These are phyloP conservation scores for Geotrichum klebahnii DNA, from an alignment of 1,139 yeast genomes.

Conservation along the genomic window DNA sequence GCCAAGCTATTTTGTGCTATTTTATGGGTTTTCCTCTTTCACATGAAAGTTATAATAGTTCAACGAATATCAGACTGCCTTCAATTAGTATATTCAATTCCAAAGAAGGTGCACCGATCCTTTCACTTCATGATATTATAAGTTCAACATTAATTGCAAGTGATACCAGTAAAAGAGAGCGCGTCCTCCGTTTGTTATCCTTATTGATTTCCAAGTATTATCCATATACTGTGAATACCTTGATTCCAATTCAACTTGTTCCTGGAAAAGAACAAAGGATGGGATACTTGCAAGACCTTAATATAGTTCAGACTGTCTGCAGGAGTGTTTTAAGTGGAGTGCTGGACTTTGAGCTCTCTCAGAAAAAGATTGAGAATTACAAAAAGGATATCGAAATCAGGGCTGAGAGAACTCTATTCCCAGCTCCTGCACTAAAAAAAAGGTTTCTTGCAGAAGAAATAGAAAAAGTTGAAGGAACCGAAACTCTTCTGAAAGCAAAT, in stretches of 20 bases:
- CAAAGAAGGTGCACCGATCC: conserved; percentile 22
- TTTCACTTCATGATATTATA: conserved; percentile 29
- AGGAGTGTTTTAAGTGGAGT: neutral
- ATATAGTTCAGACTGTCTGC: conserved; percentile 14
- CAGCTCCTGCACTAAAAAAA: conserved; percentile 1
- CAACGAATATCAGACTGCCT: conserved; percentile 7
- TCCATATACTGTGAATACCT: conserved; percentile 27
- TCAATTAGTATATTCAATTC: conserved; percentile 16
- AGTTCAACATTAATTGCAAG: conserved; percentile 26
- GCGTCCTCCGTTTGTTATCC: conserved; percentile 30
- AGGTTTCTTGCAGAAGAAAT: conserved; percentile 13
- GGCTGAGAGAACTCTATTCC: conserved; percentile 5
- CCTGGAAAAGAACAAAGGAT: neutral
- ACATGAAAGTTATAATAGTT: conserved; percentile 9
- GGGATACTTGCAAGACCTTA: conserved; percentile 6
- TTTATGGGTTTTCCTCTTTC: conserved; percentile 24
- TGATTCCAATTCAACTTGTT: conserved; percentile 18
- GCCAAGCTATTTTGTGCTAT: conserved; percentile 30
- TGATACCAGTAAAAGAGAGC: conserved; percentile 23
- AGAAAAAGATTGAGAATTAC: conserved; percentile 1
- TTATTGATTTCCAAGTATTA: conserved; percentile 31
- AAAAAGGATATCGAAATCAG: conserved; percentile 6
- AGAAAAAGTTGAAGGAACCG: neutral
- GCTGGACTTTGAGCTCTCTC: neutral
- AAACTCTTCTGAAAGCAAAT: neutral